Evolutionary conservation across 2,329 filamentous ascomycete genomes (phyloP).

Genomic region (Fusarium chaquense): DNA sequence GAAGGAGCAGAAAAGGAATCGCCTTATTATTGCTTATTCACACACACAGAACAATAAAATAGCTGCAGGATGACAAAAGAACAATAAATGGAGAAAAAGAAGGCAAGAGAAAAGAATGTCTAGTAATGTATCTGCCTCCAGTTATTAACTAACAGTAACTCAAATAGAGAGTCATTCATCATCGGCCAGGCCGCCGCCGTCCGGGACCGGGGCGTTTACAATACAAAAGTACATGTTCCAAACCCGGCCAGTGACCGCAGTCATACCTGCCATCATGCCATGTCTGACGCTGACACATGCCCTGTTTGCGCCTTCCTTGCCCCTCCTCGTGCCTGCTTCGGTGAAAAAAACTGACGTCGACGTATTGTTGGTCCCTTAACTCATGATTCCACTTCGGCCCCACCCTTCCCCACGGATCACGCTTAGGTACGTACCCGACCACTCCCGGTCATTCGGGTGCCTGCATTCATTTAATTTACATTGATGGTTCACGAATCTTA

Average conservation of each 20-base stretch:
- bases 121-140: background rate
- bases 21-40: background rate
- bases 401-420: constrained; percentile 12
- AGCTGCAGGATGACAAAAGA: background rate
- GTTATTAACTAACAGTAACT: background rate
- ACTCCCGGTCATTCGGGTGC: constrained; percentile 1
- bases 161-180: constrained; percentile 18
- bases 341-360: constrained; percentile 33
- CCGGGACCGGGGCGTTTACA: constrained; percentile 25
- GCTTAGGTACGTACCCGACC: constrained; percentile 26
- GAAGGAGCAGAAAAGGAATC: background rate
- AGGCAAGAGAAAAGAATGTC: background rate
- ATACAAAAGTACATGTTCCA: background rate
- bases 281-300: constrained; percentile 10
- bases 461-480: background rate
- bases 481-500: background rate
- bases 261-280: constrained; percentile 28
- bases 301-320: constrained; percentile 22
- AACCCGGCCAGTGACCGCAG: constrained; percentile 23
- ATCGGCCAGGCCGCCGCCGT: constrained; percentile 32
- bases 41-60: background rate
- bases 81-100: background rate
- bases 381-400: constrained; percentile 32
- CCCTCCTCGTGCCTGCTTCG: constrained; percentile 23
- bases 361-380: constrained; percentile 37